Evolutionary conservation across 257 asterid species (phyloP), one percentile per base, ranked within the genome.

Genomic region (Fraxinus anomala): DNA sequence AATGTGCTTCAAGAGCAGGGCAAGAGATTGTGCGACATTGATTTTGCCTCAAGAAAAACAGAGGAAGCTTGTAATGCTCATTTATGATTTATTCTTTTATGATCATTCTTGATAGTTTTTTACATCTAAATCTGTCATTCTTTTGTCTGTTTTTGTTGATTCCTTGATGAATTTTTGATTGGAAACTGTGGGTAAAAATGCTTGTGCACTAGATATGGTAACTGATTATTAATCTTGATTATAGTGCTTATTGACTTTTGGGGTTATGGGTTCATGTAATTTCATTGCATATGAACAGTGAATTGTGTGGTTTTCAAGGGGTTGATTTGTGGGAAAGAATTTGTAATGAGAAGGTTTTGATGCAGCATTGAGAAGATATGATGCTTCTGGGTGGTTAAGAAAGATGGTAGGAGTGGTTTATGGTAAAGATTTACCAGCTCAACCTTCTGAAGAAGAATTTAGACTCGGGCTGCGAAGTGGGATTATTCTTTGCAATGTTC

Each of bases 401-500:
- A 95, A 91, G 84, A 85, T 87, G 89, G 90, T 85, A 40, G 99
- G 98, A 76, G 97, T 92, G 30, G 97, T 94, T 61, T 91, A 86
- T 33, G 98, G 92, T 63, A 92, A 85, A 89, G 98, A 95, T 83
- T 89, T 95, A 73, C 96, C 99, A 0, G 98, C 97, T 12, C 87
- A 93, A 86, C 98, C 98, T 74, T 95, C 99, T 56, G 99, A 93
- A 83, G 96, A 93, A 66, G 94, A 88, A 36, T 93, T 95, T 82
- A 88, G 95, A 54, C 89, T 87, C n/a, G 99, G 97, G 42, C 83
- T 95, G 69, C 85, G 94, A 80, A 95, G 97, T 81, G 99, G 99
- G 70, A 93, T 89, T 69, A 87, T 95, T 69, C 96, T 93, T 76
- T 95, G 99, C 93, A 93, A 85, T 85, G 98, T 82, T 70, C 90